Base-by-base conservation (phyloP, 1,284 basidiomycete genomes). In the Malassezia japonica region DNA sequence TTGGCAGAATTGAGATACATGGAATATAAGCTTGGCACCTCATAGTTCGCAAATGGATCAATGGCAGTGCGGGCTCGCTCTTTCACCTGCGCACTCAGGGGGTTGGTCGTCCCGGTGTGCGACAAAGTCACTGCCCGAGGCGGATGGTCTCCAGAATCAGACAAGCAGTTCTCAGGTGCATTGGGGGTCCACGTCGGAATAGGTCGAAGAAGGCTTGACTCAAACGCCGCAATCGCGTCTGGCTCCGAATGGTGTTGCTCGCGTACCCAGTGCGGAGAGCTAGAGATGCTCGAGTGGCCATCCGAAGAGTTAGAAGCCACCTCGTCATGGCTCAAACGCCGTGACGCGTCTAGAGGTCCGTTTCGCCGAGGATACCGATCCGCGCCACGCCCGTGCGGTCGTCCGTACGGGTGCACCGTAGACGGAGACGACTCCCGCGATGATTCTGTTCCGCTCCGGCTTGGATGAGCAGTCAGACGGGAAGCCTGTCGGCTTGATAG, bases 231-330 rank as follows among this genome's bases (percentile, higher is more conserved):
- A 1, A 21, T 36, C 13, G 9, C 27, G 28, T 34, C 16, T 13
- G 32, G 32, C 6, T 27, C n/a, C 7, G 20, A 24, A 8, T 29
- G 35, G 15, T 29, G 18, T 20, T 42, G 34, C 4, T 42, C 42
- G n/a, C 42, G 42, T 12, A 20, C 23, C 48, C 48, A 46, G 25
- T 31, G 21, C 3, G 49, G 44, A 3, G 49, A 51, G 3, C 36
- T 16, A 12, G 49, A 37, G 2, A 46, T 24, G 20, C 49, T 51
- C 4, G 43, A 32, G 16, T 46, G 10, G 15, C 21, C 32, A 12
- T 51, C 49, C 6, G 42, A 50, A 3, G 48, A 45, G 24, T 23
- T 32, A 6, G 42, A 44, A 2, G 48, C 41, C 28, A 35, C 29
- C 10, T 50, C 42, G 7, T 39, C 48, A 5, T 3, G 10, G n/a